Base-by-base conservation (phyloP, 352 stramenopile species). In the Phytophthora pseudosyringae region DNA sequence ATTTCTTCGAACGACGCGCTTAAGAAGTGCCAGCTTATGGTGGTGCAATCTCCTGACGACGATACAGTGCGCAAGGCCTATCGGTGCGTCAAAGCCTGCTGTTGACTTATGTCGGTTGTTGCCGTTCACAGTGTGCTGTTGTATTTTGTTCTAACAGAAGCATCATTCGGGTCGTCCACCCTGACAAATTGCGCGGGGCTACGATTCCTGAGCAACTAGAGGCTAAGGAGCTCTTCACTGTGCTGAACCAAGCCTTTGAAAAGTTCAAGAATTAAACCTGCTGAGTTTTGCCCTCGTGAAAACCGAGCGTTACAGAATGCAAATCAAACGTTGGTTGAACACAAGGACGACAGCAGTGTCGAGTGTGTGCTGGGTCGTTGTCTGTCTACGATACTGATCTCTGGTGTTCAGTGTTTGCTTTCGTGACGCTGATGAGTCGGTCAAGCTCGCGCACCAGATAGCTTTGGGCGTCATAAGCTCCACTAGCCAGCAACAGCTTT, bases 231-330 rank as follows among this genome's bases (percentile, higher is more conserved):
- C 76, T 96, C 25, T 96, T 96, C 67, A 96, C 87, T 15, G 82
- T 95, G 36, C 67, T 95, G 29, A 96, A 95, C 59, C 81, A 94
- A 64, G 85, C 85, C n/a, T 96, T 95, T 62, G 86, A 96, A 56
- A 87, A 85, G 53, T 94, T 91, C 54, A 95, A 95, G 64, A 78
- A 71, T 50, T 61, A 75, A 52, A n/a, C 59, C 50, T 71, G 29
- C 40, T 73, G 18, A 70, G 26, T 16, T 54, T 13, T 44, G 43
- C 21, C 12, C 6, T 16, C 40, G 35, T 40, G 40, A 50, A 49
- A 32, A 11, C 18, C 26, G 28, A 18, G 29, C n/a, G 21, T 9
- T 49, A 66, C 51, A 55, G 40, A 55, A 50, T 21, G 40, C 35
- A 51, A 50, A 25, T 13, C 11, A 64, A 67, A 50, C 58, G 48